These are phyloP conservation scores for Hibiscus trionum DNA, from an alignment of 345 rosid genomes.

Conservation along the genomic window DNA sequence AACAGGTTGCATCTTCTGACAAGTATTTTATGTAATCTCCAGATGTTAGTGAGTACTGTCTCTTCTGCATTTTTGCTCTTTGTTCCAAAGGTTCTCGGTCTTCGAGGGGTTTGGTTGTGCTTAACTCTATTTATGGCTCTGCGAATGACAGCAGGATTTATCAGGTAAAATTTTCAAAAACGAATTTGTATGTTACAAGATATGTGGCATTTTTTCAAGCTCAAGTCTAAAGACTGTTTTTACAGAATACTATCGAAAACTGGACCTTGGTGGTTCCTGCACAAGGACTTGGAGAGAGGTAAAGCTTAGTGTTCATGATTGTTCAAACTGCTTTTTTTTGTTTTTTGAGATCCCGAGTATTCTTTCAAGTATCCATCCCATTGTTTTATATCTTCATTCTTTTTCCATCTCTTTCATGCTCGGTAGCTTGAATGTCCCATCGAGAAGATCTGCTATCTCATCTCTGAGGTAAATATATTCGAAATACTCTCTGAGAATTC, in stretches of 20 bases:
- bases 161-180: constrained; percentile 40
- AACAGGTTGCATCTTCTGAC: neutral
- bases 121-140: constrained; percentile 80
- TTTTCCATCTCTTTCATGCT: constrained; percentile 25
- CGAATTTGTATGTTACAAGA: neutral
- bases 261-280: constrained; percentile 99
- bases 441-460: constrained; percentile 21
- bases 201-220: neutral
- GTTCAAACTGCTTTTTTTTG: neutral
- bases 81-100: constrained; percentile 48
- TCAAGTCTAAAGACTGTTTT: neutral
- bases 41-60: constrained; percentile 70
- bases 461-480: constrained; percentile 17
- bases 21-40: constrained; percentile 5
- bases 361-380: constrained; percentile 24
- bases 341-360: neutral
- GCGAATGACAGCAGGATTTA: constrained; percentile 65
- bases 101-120: constrained; percentile 88
- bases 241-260: constrained; percentile 51
- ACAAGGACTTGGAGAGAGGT: constrained; percentile 30
- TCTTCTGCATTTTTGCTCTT: constrained; percentile 61
- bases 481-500: constrained; percentile 24
- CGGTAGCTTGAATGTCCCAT: constrained; percentile 21
- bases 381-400: neutral
- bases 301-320: constrained; percentile 12